Conservation (phyloP, 2,329 filamentous ascomycete genomes). For the Arthrobotrys sphaeroides region DNA sequence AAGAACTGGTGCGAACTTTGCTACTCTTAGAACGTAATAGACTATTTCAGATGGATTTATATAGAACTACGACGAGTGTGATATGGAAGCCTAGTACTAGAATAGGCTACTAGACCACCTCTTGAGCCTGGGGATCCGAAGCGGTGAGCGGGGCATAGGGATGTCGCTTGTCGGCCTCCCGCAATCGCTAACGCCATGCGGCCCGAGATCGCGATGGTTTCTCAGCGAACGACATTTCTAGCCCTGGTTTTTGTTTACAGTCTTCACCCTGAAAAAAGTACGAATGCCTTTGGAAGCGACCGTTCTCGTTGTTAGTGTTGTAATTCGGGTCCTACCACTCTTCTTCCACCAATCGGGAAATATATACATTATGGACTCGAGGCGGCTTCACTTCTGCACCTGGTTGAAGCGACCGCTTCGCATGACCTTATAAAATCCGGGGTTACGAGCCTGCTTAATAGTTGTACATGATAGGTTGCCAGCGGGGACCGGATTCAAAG, state of each 20-base stretch:
- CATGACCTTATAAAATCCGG: neutral
- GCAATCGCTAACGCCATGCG: neutral
- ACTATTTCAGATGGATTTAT: too few species aligned
- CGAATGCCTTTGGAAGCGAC: too few species aligned
- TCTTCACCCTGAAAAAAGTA: too few species aligned
- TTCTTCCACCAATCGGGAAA: constrained; percentile 39
- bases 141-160: neutral
- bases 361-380: too few species aligned
- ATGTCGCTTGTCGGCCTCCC: neutral
- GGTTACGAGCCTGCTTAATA: neutral
- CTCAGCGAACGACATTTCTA: neutral
- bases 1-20: too few species aligned
- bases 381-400: too few species aligned
- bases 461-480: neutral
- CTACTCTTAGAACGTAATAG: too few species aligned
- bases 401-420: too few species aligned
- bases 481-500: neutral
- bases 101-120: too few species aligned
- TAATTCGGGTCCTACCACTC: neutral
- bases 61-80: too few species aligned
- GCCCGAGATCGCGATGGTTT: constrained; percentile 10
- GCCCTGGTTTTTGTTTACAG: neutral
- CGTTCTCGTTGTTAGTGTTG: neutral
- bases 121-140: too few species aligned
- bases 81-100: too few species aligned